phyloP scores from a whole-genome alignment of 2,329 filamentous ascomycete genomes.

The Trichoderma sp. region DNA sequence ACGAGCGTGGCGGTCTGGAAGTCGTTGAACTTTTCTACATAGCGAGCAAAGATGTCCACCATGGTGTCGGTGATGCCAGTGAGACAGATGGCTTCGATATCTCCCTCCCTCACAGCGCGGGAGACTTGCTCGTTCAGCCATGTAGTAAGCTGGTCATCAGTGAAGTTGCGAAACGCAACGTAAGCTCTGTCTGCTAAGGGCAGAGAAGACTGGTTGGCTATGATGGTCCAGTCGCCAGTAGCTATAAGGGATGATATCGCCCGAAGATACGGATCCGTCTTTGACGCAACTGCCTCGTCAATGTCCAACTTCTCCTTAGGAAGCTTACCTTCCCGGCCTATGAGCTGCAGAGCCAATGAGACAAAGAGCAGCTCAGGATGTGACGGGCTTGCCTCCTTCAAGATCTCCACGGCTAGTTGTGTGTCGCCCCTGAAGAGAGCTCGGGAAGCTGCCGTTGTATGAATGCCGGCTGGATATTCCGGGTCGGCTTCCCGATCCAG shows the following conservation, averaged over 20 bases:
- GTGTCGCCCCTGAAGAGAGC: slow-evolving; percentile 72
- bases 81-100: slow-evolving; percentile 74
- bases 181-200: slow-evolving; percentile 72
- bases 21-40: slow-evolving; percentile 72
- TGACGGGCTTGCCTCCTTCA: slow-evolving; percentile 63
- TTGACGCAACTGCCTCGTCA: slow-evolving; percentile 57
- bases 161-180: slow-evolving; percentile 66
- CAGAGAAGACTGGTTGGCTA: slow-evolving; percentile 70
- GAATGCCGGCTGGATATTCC: slow-evolving; percentile 51
- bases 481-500: slow-evolving; percentile 42
- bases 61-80: slow-evolving; percentile 71
- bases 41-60: slow-evolving; percentile 72
- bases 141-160: slow-evolving; percentile 58
- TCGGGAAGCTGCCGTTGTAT: slow-evolving; percentile 74
- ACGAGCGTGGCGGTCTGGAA: slow-evolving; percentile 76
- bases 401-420: slow-evolving; percentile 64
- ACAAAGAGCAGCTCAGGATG: slow-evolving; percentile 66
- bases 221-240: slow-evolving; percentile 71
- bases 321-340: slow-evolving; percentile 48
- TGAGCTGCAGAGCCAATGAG: slow-evolving; percentile 63
- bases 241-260: slow-evolving; percentile 76
- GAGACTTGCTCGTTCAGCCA: slow-evolving; percentile 68
- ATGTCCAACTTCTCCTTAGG: slow-evolving; percentile 54
- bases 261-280: slow-evolving; percentile 74
- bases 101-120: slow-evolving; percentile 60